Conservation (phyloP, 2,329 filamentous ascomycete species). For the Fusarium sp. region DNA sequence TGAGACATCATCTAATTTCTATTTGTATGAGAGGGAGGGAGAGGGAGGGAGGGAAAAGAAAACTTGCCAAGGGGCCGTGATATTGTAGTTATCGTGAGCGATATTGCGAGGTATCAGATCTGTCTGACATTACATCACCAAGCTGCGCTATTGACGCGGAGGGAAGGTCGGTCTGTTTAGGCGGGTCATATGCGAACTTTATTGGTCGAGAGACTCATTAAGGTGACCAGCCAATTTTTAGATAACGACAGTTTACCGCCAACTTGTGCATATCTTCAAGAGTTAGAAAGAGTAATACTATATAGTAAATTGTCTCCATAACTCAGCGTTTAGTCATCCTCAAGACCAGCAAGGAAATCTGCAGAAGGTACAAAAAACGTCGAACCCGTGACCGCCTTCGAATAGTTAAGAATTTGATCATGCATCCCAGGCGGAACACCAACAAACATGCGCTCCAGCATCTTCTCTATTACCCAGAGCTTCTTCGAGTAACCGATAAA, state of each 20-base stretch:
- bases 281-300: too few relatives aligned
- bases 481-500: conserved; percentile 66
- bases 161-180: background rate
- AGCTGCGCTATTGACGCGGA: background rate
- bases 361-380: conserved; percentile 63
- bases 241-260: too few relatives aligned
- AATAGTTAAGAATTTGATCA: conserved; percentile 67
- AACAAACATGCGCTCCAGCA: conserved; percentile 68
- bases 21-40: too few relatives aligned
- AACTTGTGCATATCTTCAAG: too few relatives aligned
- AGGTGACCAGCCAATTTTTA: too few relatives aligned
- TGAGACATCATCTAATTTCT: background rate
- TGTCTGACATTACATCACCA: conserved; percentile 14
- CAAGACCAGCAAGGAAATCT: conserved; percentile 18
- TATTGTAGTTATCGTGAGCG: background rate
- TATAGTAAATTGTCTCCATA: background rate
- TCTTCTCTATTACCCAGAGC: conserved; percentile 68
- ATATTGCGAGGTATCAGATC: background rate
- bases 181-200: background rate
- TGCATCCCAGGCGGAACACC: conserved; percentile 64
- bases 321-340: background rate
- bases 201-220: background rate
- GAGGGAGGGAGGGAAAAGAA: background rate
- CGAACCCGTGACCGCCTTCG: conserved; percentile 61
- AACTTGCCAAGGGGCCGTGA: background rate